Evolutionary conservation across 441 rosid species (phyloP), one percentile per base, ranked within the genome.

Genomic region (Syzygium syzygioides): DNA sequence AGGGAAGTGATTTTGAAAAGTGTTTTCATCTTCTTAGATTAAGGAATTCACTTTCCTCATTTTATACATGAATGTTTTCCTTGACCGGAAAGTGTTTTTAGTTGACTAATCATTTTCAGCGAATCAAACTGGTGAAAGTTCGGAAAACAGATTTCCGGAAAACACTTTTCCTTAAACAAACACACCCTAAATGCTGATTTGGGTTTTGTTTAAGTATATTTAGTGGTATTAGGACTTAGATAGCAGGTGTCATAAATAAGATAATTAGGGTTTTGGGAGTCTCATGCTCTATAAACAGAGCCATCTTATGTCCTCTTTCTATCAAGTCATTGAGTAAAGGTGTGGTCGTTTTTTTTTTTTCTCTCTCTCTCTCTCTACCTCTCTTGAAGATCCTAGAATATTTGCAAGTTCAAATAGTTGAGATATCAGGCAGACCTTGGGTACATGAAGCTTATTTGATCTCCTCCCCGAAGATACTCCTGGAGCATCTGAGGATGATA

Each of bases 401-500:
- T 76, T 76, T 76, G 83, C 52, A 37, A 41, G n/a, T 76, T 52
- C 86, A 53, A 53, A 52, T 85, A 52, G 57, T 32, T 85, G 45
- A 85, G 59, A 53, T 85, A 30, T 85, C 30, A 0, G 45, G 48
- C 88, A 66, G 41, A 87, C 88, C 88, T 87, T 53, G 88, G 88
- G 71, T 87, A 87, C 85, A 87, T 66, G 83, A 87, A 87, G 88
- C 83, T 87, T 37, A 71, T 87, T 71, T 87, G 71, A 50, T 71
- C 83, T 18, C 84, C 79, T 50, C 88, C 88, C 52, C 83, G 37
- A 52, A 48, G 79, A 87, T 87, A 71, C 56, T 87, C 88, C 88
- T 87, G 83, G 20, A 87, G 88, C 88, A 87, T 87, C 88, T 87
- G 50, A 66, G 88, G 88, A 87, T 87, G 88, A 87, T 87, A 87